Evolutionary conservation across 352 stramenopile genomes (phyloP), one percentile per base, ranked within the genome.

Genomic region (Pythium coloratum): DNA sequence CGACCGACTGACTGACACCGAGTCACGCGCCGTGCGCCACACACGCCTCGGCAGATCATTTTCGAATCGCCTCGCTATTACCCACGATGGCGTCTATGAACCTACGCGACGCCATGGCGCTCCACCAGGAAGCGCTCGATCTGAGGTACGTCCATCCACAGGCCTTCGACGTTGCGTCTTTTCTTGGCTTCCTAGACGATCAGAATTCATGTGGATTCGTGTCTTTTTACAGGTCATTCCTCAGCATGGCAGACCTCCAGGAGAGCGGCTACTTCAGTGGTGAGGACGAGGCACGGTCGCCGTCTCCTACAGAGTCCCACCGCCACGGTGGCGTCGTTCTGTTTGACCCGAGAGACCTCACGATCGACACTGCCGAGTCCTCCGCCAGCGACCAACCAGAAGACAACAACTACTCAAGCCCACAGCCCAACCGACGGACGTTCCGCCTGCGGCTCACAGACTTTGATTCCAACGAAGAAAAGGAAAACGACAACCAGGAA

Each of bases 121-220:
- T 71, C 7, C 65, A 71, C 42, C 40, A 63, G n/a, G 50, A 71
- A n/a, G 65, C 58, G 34, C 65, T 71, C 12, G 58, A 63, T 44
- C 50, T 71, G 16, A 59, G 65, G 58, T 69, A 38, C 46, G 34
- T 42, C 16, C 18, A 24, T 24, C 20, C 20, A 24, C 20, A 24
- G 20, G 20, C 20, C 20, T 24, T 24, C 20, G 20, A 24, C 20
- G 20, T 56, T 12, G 36, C 36, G 36, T 7, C 26, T 8, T 47
- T 58, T 20, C n/a, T 40, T 9, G 36, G 4, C 10, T 7, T 10
- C 7, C 1, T 44, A 4, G 7, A 16, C 3, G 36, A 10, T 44
- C 12, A 14, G 36, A 44, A 44, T 44, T 44, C 40, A 56, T 32
- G 12, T 36, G 2, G 32, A 3, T 9, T 33, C 26, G 5, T 50